These are phyloP conservation scores for Colletotrichum karsti DNA, from an alignment of 2,329 filamentous ascomycete species.

Conservation along the genomic window DNA sequence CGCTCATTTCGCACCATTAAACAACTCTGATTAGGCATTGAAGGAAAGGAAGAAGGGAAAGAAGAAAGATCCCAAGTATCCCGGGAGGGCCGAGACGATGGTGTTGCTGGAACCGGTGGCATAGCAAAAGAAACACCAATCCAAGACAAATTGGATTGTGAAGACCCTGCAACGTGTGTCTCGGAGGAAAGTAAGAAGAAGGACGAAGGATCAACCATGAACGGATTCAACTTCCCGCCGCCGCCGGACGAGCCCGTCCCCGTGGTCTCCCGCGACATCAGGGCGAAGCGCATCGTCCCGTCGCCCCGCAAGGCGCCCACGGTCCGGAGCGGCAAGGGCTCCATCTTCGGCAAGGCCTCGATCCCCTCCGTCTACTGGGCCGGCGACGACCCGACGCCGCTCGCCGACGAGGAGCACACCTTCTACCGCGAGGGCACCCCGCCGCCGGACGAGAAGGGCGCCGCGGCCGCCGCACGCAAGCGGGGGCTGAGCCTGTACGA, in stretches of 20 bases:
- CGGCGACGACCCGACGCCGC: slow-evolving; percentile 20
- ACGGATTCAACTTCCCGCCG: slow-evolving; percentile 11
- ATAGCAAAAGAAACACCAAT: not conserved
- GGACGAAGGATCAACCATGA: not conserved
- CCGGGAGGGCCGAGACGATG: slow-evolving; percentile 8
- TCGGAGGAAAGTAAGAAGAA: not conserved
- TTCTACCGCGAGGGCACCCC: slow-evolving; percentile 52
- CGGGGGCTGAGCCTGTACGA: slow-evolving; percentile 21
- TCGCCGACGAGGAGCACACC: slow-evolving; percentile 37
- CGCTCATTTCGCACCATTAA: not conserved
- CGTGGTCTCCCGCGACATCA: slow-evolving; percentile 12
- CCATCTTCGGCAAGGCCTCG: slow-evolving; percentile 24
- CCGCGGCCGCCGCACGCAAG: slow-evolving; percentile 10
- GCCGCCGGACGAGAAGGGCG: slow-evolving; percentile 34
- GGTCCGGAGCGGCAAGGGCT: slow-evolving; percentile 24
- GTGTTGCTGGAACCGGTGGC: not conserved
- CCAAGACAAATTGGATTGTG: no score
- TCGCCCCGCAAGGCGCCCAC: slow-evolving; percentile 23
- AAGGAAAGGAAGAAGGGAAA: not conserved
- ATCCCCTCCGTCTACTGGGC: slow-evolving; percentile 28
- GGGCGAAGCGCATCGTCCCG: slow-evolving; percentile 18
- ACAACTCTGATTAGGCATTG: not conserved
- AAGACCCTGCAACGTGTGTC: not conserved
- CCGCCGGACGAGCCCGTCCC: slow-evolving; percentile 23
- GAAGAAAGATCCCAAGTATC: not conserved